A percentile compares a stretch with the other conserved stretches of the same genome.
Conservation (phyloP, 2,329 filamentous ascomycete species). For the Fusarium dlaminii region DNA sequence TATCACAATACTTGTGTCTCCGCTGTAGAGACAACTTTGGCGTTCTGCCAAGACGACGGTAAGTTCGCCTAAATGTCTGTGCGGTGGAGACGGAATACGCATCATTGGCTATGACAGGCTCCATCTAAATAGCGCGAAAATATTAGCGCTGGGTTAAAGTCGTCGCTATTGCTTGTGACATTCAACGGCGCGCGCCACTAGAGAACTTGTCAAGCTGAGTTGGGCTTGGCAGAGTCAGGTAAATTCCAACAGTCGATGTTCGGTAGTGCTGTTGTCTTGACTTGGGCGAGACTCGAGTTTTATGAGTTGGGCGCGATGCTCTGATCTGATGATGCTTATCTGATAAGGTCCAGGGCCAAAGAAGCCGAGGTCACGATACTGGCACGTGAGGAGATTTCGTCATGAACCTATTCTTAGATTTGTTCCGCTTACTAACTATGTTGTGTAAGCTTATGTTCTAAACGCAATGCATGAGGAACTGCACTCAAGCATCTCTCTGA, state of each 20-base stretch:
- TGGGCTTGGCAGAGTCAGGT: background rate
- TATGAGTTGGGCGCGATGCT: background rate
- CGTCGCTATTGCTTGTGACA: background rate
- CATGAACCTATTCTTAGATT: background rate
- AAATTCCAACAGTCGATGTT: background rate
- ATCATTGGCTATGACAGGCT: background rate
- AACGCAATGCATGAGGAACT: fast-evolving
- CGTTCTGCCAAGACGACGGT: background rate
- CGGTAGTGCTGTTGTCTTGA: background rate
- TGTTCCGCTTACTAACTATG: background rate
- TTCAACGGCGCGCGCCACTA: background rate
- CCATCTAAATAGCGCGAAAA: background rate
- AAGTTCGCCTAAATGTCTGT: background rate
- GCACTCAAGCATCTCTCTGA: fast-evolving
- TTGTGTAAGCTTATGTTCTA: background rate
- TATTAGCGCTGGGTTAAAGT: background rate
- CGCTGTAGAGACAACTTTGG: background rate
- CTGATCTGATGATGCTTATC: background rate
- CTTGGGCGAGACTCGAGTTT: background rate
- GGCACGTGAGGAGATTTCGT: background rate
- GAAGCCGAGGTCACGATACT: background rate
- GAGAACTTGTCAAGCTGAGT: background rate
- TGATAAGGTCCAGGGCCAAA: background rate
- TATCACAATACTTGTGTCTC: background rate
- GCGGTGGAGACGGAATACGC: background rate